A percentile compares a stretch with the other conserved stretches of the same genome.
Evolutionary conservation across 805 yeast species (phyloP).

Genomic region (Ogataea salicorniae): DNA sequence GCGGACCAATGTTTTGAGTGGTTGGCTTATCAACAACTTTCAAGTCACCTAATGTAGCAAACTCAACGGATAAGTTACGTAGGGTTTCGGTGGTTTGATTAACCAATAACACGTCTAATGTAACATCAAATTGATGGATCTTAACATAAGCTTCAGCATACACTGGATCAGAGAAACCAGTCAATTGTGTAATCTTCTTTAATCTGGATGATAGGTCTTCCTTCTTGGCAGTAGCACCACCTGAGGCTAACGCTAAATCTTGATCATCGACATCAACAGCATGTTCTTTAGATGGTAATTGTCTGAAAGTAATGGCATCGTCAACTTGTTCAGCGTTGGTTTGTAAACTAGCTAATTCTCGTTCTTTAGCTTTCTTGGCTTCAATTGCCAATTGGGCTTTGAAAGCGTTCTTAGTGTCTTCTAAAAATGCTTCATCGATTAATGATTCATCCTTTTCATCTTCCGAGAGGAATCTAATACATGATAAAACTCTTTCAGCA

Average conservation of each 20-base stretch:
- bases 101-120: slow-evolving; percentile 86
- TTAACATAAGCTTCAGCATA: slow-evolving; percentile 96
- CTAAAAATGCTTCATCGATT: slow-evolving; percentile 67
- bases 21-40: slow-evolving; percentile 90
- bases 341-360: slow-evolving; percentile 51
- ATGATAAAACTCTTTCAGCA: slow-evolving; percentile 87
- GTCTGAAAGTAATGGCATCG: slow-evolving; percentile 74
- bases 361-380: slow-evolving; percentile 52
- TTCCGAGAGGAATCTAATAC: slow-evolving; percentile 73
- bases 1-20: slow-evolving; percentile 91
- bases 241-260: slow-evolving; percentile 53
- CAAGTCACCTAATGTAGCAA: slow-evolving; percentile 93
- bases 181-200: slow-evolving; percentile 83
- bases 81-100: slow-evolving; percentile 91
- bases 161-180: slow-evolving; percentile 98
- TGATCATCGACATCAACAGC: slow-evolving; percentile 45
- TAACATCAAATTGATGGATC: slow-evolving; percentile 95
- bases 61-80: slow-evolving; percentile 87
- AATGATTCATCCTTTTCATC: slow-evolving; percentile 45
- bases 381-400: slow-evolving; percentile 59
- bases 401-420: slow-evolving; percentile 84
- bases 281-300: slow-evolving; percentile 48
- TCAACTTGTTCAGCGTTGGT: slow-evolving; percentile 73
- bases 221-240: slow-evolving; percentile 37
- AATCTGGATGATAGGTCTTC: slow-evolving; percentile 72